Evolutionary conservation across 257 asterid genomes (phyloP).

Genomic region (Echites panduratus): DNA sequence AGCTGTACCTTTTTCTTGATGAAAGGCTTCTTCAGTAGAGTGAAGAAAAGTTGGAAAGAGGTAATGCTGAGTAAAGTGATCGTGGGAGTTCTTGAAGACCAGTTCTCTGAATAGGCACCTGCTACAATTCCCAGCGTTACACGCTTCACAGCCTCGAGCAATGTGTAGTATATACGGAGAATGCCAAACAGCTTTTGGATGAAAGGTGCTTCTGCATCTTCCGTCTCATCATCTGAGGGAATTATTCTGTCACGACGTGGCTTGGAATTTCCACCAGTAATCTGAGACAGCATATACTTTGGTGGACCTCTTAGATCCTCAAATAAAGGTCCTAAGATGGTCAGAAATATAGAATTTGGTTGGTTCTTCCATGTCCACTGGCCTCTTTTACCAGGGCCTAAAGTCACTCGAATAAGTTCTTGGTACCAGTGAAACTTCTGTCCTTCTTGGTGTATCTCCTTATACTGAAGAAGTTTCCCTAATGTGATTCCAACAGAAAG

Average conservation of each 20-base stretch:
- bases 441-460: constrained; percentile 82
- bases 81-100: constrained; percentile 52
- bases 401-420: constrained; percentile 70
- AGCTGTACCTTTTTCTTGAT: constrained; percentile 75
- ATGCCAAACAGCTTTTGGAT: constrained; percentile 80
- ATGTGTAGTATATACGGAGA: constrained; percentile 79
- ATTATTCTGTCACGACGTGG: constrained; percentile 47
- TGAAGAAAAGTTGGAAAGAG: constrained; percentile 79
- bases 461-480: constrained; percentile 84
- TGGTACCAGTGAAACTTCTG: constrained; percentile 77
- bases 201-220: constrained; percentile 89
- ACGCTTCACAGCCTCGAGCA: constrained; percentile 54
- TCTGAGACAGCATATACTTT: constrained; percentile 89
- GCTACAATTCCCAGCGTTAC: constrained; percentile 57
- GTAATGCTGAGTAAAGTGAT: constrained; percentile 51
- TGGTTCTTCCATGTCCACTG: constrained; percentile 92
- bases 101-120: constrained; percentile 53
- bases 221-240: constrained; percentile 81
- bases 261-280: constrained; percentile 42
- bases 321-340: constrained; percentile 73
- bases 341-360: constrained; percentile 33
- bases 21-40: constrained; percentile 90
- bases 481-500: constrained; percentile 72
- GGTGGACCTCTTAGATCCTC: constrained; percentile 98
- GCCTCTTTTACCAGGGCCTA: constrained; percentile 95